phyloP scores from a whole-genome alignment of 75 land plant species.

The Pseudotsuga menziesii region DNA sequence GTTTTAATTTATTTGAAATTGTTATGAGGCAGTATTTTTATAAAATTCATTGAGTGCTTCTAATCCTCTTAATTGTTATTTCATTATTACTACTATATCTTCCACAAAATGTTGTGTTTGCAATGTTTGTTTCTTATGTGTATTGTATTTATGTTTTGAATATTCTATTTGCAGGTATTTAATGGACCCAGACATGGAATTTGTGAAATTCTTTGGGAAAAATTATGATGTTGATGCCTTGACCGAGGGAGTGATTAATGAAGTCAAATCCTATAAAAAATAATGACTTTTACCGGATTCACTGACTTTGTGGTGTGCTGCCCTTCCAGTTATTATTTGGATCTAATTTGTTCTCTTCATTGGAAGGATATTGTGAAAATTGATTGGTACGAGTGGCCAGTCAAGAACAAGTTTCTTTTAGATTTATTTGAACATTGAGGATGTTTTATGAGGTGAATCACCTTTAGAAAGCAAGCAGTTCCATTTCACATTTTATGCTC shows the following conservation, averaged over 20 bases:
- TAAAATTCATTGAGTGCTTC: too few species aligned
- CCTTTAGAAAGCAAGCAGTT: not conserved
- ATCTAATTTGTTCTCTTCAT: not conserved
- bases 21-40: too few species aligned
- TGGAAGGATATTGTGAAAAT: not conserved
- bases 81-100: too few species aligned
- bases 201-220: slow-evolving; percentile 86
- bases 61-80: too few species aligned
- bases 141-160: not conserved
- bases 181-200: slow-evolving; percentile 81
- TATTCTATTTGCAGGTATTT: slow-evolving; percentile 62
- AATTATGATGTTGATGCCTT: slow-evolving; percentile 65
- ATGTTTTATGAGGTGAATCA: not conserved
- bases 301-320: too few species aligned
- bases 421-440: not conserved
- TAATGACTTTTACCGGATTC: not conserved
- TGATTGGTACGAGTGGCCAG: not conserved
- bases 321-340: not conserved
- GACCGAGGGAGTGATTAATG: slow-evolving; percentile 65
- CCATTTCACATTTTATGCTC: not conserved
- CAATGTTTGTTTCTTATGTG: not conserved
- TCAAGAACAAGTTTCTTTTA: not conserved
- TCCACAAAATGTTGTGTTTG: too few species aligned
- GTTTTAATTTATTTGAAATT: too few species aligned
- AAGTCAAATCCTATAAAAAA: slow-evolving; percentile 51